Conservation (phyloP, 345 rosid species). For the Boechera retrofracta region DNA sequence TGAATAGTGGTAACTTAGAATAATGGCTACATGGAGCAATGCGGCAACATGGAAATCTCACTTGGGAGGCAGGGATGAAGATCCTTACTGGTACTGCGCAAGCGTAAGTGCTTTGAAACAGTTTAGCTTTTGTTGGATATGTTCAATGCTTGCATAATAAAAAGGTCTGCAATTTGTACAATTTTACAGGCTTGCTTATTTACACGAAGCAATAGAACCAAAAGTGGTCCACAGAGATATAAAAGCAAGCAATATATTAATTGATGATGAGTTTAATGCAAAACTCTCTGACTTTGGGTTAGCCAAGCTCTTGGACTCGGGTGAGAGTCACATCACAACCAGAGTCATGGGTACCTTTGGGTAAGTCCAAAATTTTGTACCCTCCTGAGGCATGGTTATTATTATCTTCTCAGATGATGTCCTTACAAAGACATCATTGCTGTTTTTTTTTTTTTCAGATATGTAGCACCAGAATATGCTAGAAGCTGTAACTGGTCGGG, state of each 20-base stretch:
- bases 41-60: conserved; percentile 61
- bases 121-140: conserved; percentile 14
- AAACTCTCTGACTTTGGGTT: conserved; percentile 98
- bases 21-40: conserved; percentile 84
- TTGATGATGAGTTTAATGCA: conserved; percentile 80
- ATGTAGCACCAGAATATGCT: conserved; percentile 98
- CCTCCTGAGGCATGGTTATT: conserved; percentile 28
- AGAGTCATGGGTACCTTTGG: conserved; percentile 99
- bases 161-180: conserved; percentile 23
- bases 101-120: conserved; percentile 67
- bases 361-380: conserved; percentile 48
- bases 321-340: conserved; percentile 93
- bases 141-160: conserved; percentile 17
- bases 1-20: conserved; percentile 85
- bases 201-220: conserved; percentile 99
- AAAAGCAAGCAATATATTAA: conserved; percentile 94
- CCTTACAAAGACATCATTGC: conserved; percentile 24
- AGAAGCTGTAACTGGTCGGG: conserved; percentile 96
- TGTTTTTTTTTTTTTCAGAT: conserved; percentile 53
- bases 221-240: conserved; percentile 96
- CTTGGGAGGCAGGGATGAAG: conserved; percentile 93
- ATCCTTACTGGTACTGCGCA: conserved; percentile 76
- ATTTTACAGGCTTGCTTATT: conserved; percentile 81
- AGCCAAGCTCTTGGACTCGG: conserved; percentile 90
- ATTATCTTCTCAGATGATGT: conserved; percentile 19